Evolutionary conservation across 805 yeast genomes (phyloP).

Genomic region (Schizosaccharomyces lindneri): DNA sequence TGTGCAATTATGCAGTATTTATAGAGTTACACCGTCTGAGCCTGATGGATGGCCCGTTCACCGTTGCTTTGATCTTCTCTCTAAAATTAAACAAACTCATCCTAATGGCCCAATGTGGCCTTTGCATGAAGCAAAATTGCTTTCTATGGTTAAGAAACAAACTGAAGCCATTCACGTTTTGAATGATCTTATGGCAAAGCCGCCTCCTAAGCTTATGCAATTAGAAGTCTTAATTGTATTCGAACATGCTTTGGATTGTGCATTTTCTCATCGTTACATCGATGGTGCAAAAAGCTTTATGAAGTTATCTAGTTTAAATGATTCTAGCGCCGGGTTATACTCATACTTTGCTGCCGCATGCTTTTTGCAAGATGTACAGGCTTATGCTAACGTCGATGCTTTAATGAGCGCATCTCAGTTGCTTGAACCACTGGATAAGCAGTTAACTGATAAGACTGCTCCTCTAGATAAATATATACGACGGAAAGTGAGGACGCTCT

Average conservation of each 20-base stretch:
- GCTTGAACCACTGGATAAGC: neutral
- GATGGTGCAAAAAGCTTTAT: neutral
- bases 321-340: neutral
- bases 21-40: neutral
- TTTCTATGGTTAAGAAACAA: neutral
- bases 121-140: neutral
- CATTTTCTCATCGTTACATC: neutral
- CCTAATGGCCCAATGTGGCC: conserved; percentile 1
- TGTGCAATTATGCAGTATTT: neutral
- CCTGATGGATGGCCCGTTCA: neutral
- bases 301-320: neutral
- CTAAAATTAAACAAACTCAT: neutral
- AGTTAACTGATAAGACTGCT: neutral
- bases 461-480: neutral
- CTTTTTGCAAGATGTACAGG: neutral
- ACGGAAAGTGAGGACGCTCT: neutral
- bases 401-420: neutral
- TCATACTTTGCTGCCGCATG: conserved; percentile 1
- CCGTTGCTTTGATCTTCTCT: neutral
- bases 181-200: neutral
- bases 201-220: neutral
- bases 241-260: neutral
- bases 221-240: neutral
- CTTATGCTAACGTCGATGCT: neutral
- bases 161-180: neutral